A percentile compares a stretch with the other conserved stretches of the same genome.
Conservation (phyloP, 148 eudicot genomes). For the Amaranthus palmeri region DNA sequence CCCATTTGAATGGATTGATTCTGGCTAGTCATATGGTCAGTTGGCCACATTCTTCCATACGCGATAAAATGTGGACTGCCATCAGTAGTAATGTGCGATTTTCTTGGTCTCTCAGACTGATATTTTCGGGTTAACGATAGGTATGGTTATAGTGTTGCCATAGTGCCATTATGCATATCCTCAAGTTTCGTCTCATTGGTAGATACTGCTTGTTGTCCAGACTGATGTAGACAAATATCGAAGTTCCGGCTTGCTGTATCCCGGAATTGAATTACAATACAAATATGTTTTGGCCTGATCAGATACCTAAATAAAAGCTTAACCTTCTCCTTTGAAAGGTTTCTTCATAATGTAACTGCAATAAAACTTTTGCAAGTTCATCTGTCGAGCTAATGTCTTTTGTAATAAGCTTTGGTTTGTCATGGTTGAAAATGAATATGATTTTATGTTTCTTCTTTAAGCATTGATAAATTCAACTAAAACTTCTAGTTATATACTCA, state of each 20-base stretch:
- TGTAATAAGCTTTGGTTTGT: too few relatives aligned
- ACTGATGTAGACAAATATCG: neutral
- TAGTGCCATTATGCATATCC: neutral
- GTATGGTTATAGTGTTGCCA: neutral
- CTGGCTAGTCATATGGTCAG: neutral
- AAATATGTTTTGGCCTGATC: neutral
- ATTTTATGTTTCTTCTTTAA: too few relatives aligned
- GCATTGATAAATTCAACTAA: too few relatives aligned
- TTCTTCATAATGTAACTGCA: neutral
- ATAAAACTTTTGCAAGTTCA: too few relatives aligned
- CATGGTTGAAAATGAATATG: too few relatives aligned
- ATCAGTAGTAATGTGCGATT: constrained; percentile 1
- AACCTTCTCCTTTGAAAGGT: neutral
- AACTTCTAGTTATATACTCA: too few relatives aligned
- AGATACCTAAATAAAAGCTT: neutral
- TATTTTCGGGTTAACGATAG: neutral
- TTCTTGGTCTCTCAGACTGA: neutral
- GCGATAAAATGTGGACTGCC: neutral
- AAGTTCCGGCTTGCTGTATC: neutral
- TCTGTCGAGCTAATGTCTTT: too few relatives aligned
- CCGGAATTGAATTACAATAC: neutral
- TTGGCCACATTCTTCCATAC: neutral
- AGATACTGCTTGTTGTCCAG: neutral
- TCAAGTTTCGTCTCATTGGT: neutral
- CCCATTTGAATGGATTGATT: neutral